Percentiles rank a stretch among this genome's conserved stretches.
These are phyloP conservation scores for Claviceps capensis DNA, from an alignment of 2,329 filamentous ascomycete genomes.

Conservation along the genomic window DNA sequence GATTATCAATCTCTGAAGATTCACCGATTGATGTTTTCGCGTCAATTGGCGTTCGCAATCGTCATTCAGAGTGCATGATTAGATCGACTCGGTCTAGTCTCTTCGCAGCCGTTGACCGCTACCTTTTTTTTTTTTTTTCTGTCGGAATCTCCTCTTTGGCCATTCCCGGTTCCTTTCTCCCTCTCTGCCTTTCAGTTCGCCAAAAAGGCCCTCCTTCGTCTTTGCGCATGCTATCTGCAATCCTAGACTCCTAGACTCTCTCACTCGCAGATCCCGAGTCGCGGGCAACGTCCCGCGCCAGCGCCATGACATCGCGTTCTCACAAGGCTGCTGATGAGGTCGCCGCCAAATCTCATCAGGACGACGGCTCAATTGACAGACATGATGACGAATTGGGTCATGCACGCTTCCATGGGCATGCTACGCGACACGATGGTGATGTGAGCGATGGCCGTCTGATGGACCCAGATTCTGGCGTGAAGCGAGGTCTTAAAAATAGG, in stretches of 20 bases:
- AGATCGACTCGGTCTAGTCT: no score
- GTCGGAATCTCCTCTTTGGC: background rate
- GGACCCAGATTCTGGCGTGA: conserved; percentile 51
- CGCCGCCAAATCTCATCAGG: conserved; percentile 3
- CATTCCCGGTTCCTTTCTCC: background rate
- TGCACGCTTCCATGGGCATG: conserved; percentile 9
- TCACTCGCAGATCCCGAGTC: no score
- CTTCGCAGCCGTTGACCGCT: background rate
- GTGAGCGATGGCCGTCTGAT: conserved; percentile 27
- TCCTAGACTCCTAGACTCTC: no score
- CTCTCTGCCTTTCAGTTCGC: background rate
- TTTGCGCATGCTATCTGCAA: no score
- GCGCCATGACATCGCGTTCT: conserved; percentile 1
- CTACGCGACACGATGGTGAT: conserved; percentile 7
- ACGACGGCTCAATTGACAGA: conserved; percentile 9
- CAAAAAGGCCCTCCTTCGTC: background rate
- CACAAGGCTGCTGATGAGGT: background rate
- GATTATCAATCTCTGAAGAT: background rate
- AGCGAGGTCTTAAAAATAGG: conserved; percentile 53
- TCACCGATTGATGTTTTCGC: background rate
- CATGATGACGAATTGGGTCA: conserved; percentile 6
- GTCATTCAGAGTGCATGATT: background rate
- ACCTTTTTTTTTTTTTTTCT: background rate
- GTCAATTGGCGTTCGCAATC: background rate
- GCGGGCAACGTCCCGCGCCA: conserved; percentile 1